These are phyloP conservation scores for Sphaerostilbella broomeana DNA, from an alignment of 2,329 filamentous ascomycete genomes.

Conservation along the genomic window DNA sequence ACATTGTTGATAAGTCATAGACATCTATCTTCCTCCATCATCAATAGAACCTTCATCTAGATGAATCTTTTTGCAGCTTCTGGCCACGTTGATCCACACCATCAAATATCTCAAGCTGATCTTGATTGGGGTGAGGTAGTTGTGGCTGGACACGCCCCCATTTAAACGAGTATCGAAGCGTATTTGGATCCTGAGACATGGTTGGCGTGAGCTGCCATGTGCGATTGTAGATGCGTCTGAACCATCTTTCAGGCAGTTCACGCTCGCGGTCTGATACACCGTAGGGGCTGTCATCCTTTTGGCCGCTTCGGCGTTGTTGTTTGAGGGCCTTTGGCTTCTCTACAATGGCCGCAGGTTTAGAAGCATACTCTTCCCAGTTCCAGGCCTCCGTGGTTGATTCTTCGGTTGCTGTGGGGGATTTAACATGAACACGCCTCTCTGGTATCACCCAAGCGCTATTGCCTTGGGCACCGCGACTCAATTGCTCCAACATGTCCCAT, in stretches of 20 bases:
- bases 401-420: not conserved
- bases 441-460: conserved; percentile 33
- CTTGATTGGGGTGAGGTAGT: conserved; percentile 25
- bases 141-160: conserved; percentile 38
- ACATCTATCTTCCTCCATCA: not conserved
- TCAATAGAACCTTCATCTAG: conserved; percentile 8
- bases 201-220: conserved; percentile 41
- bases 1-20: conserved; percentile 26
- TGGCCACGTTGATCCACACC: conserved; percentile 32
- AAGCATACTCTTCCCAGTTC: conserved; percentile 40
- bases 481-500: conserved; percentile 47
- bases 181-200: conserved; percentile 30
- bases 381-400: conserved; percentile 18
- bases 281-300: conserved; percentile 33
- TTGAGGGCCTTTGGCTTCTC: conserved; percentile 32
- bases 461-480: conserved; percentile 37
- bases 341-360: conserved; percentile 30
- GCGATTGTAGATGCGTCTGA: conserved; percentile 41
- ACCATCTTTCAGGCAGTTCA: conserved; percentile 33
- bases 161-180: conserved; percentile 29
- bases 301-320: conserved; percentile 29
- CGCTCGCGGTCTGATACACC: conserved; percentile 26
- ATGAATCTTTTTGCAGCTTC: conserved; percentile 7
- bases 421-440: conserved; percentile 21
- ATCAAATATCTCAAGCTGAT: conserved; percentile 42